A percentile compares a stretch with the other conserved stretches of the same genome.
These are phyloP conservation scores for Pestalotiopsis sp. DNA, from an alignment of 2,329 filamentous ascomycete species.

Conservation along the genomic window DNA sequence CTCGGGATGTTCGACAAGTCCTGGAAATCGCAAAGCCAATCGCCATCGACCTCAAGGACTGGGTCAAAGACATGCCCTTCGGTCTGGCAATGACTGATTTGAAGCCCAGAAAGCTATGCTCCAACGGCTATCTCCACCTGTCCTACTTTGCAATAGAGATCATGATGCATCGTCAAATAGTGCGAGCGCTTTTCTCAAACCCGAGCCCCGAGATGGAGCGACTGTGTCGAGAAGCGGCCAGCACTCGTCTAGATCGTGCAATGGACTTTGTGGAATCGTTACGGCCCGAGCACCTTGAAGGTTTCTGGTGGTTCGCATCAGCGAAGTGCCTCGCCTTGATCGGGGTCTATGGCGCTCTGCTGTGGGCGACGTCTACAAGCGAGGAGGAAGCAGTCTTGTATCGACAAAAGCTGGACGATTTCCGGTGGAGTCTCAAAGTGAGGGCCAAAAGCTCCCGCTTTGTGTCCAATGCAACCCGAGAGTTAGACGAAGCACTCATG, in stretches of 20 bases:
- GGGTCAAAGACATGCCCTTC: conserved; percentile 23
- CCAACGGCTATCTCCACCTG: conserved; percentile 49
- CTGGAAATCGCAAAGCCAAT: conserved; percentile 35
- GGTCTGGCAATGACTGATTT: conserved; percentile 27
- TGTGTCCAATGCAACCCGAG: too few species aligned
- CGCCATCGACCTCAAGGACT: conserved; percentile 27
- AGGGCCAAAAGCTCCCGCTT: too few species aligned
- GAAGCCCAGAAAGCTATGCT: conserved; percentile 28
- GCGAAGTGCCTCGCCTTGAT: not conserved
- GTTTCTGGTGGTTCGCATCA: not conserved
- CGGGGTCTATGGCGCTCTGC: not conserved
- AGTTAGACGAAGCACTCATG: too few species aligned
- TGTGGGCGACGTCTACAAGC: not conserved
- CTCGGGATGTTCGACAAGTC: not conserved
- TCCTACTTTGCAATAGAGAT: conserved; percentile 56
- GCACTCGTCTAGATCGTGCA: conserved; percentile 32
- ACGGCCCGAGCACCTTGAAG: not conserved
- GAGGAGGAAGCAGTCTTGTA: not conserved
- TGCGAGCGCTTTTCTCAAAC: conserved; percentile 43
- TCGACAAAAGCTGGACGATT: too few species aligned
- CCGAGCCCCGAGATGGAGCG: conserved; percentile 29
- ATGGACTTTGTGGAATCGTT: not conserved
- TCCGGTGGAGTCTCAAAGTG: too few species aligned
- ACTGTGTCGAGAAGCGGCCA: conserved; percentile 36
- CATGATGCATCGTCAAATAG: conserved; percentile 51